Conservation (phyloP, 1,139 yeast species). For the Schwanniomyces etchellsii region DNA sequence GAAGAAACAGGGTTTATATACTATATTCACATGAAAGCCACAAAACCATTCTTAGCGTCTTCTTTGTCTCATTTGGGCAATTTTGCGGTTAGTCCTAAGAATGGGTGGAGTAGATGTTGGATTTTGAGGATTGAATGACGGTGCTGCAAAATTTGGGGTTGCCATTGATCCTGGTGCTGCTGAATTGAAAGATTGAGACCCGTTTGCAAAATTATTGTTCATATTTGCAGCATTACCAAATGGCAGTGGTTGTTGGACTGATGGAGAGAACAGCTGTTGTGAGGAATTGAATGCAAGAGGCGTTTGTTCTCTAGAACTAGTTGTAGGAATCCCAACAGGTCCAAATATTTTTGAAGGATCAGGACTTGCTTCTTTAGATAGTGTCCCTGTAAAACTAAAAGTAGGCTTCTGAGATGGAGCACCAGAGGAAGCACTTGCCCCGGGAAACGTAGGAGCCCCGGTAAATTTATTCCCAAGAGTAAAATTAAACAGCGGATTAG, state of each 20-base stretch:
- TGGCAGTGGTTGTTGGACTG: background rate
- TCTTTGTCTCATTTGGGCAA: conserved; percentile 26
- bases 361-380: conserved; percentile 18
- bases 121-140: conserved; percentile 5
- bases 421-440: conserved; percentile 7
- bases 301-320: background rate
- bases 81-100: conserved; percentile 17
- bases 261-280: background rate
- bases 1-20: no score
- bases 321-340: conserved; percentile 3
- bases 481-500: background rate
- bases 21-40: background rate
- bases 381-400: conserved; percentile 14
- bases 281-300: background rate
- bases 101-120: conserved; percentile 10
- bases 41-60: conserved; percentile 11
- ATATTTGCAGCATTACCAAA: conserved; percentile 1
- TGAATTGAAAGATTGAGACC: no score
- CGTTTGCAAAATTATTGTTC: no score
- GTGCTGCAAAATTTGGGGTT: background rate
- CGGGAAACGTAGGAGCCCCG: conserved; percentile 2
- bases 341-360: conserved; percentile 23
- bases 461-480: no score
- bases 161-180: background rate
- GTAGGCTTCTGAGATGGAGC: conserved; percentile 7